Base-by-base conservation (phyloP, 2,329 filamentous ascomycete species). In the Calonectria naviculata region DNA sequence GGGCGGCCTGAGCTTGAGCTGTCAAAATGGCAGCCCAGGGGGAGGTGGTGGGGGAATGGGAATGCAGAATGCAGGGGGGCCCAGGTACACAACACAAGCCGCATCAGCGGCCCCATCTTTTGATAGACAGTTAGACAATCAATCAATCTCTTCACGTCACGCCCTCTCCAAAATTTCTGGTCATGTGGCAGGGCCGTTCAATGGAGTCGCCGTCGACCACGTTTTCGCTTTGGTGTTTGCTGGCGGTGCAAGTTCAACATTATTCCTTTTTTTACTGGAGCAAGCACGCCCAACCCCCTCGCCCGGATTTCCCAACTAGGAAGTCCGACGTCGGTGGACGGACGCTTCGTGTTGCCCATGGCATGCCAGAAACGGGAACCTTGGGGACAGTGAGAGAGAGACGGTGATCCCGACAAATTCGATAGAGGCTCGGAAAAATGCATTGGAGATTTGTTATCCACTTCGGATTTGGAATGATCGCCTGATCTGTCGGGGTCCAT, bases 271-370 rank as follows among this genome's bases (percentile, higher is more conserved):
- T 52, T 52, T 28, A 28, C 19, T 9, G 61, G 31, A 12, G 36
- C 44, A 8, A 13, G 10, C 34, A 7, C 4, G 5, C 34, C 34
- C 5, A 12, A 3, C 34, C 15, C 24, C 56, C 62, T 56, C 36
- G 26, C n/a, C 29, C 56, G 63, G 66, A 64, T 70, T 71, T 56
- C 70, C 70, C 60, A 52, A 61, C 44, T 68, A 21, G 69, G 69
- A 68, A 71, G 49, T 61, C 65, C 69, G 69, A 17, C 31, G 52
- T 58, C 31, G 52, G 52, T 12, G 28, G 7, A 9, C 8, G 29
- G 28, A 15, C 42, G 17, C 34, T 60, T 54, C 42, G 44, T 65
- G 34, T 38, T 12, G n/a, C 38, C 19, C 44, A 34, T 29, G 44
- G 67, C 15, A 65, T 65, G 46, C 67, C 67, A 49, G 44, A 70